Percentiles rank a stretch among this genome's conserved stretches.
These are phyloP conservation scores for Septoria petroselini DNA, from an alignment of 2,329 filamentous ascomycete species.

Conservation along the genomic window DNA sequence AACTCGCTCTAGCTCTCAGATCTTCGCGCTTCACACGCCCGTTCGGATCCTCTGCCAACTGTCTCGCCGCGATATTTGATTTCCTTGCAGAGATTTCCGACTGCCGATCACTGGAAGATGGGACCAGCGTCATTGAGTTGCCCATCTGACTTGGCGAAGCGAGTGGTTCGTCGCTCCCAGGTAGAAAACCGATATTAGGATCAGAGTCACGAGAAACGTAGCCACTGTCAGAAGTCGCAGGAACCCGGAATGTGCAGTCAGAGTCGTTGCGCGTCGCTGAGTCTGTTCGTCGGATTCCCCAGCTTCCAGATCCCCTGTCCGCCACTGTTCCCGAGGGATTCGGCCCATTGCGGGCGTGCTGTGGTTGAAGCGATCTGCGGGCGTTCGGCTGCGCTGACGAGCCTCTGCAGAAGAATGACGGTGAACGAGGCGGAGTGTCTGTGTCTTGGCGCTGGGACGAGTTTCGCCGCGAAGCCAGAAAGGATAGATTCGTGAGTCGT, in stretches of 20 bases:
- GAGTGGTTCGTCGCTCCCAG: slow-evolving; percentile 4
- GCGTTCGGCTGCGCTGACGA: slow-evolving; percentile 9
- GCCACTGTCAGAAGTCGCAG: slow-evolving; percentile 13
- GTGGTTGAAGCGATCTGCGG: neutral
- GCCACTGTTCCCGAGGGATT: slow-evolving; percentile 1
- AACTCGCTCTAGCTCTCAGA: neutral
- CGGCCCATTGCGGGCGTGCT: slow-evolving; percentile 6
- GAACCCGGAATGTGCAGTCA: slow-evolving; percentile 6
- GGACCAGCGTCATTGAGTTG: slow-evolving; percentile 8
- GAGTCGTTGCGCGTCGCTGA: neutral
- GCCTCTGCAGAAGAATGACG: slow-evolving; percentile 11
- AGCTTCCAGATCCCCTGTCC: slow-evolving; percentile 2
- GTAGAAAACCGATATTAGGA: slow-evolving; percentile 10
- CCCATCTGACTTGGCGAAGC: slow-evolving; percentile 6
- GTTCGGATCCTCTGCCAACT: neutral
- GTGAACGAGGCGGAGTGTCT: slow-evolving; percentile 3
- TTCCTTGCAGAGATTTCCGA: neutral
- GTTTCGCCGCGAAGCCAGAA: slow-evolving; percentile 5
- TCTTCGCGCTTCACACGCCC: neutral
- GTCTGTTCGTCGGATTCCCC: neutral
- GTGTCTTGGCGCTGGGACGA: slow-evolving; percentile 3
- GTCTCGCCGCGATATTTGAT: neutral
- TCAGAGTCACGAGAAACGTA: slow-evolving; percentile 12
- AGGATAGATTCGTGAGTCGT: slow-evolving; percentile 8
- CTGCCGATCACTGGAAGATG: no score